phyloP scores from a whole-genome alignment of 768 basidiomycete species.

The Lactifluus volemus region DNA sequence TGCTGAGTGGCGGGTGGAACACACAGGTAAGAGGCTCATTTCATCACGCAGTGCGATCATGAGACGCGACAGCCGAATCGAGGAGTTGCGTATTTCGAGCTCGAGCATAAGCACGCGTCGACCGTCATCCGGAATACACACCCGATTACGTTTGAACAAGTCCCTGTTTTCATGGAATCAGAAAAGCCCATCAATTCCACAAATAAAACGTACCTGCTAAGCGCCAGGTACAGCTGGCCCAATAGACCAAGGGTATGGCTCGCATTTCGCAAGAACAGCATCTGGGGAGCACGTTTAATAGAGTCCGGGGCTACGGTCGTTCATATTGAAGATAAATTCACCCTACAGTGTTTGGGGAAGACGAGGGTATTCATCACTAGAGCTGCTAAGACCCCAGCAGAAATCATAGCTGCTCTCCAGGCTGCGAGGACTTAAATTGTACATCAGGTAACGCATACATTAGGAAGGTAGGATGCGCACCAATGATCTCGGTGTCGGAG shows the following conservation, averaged over 20 bases:
- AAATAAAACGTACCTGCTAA: constrained; percentile 30
- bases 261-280: constrained; percentile 34
- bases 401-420: constrained; percentile 35
- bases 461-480: not conserved
- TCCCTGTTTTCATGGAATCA: not conserved
- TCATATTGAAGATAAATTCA: constrained; percentile 17
- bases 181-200: not conserved
- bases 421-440: constrained; percentile 30
- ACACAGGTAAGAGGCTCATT: constrained; percentile 39
- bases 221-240: constrained; percentile 36
- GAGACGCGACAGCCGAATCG: constrained; percentile 32
- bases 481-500: not conserved
- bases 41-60: constrained; percentile 39
- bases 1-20: constrained; percentile 12
- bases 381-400: constrained; percentile 37
- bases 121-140: constrained; percentile 25
- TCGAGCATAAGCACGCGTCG: constrained; percentile 34
- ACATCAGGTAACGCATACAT: not conserved
- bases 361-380: constrained; percentile 36
- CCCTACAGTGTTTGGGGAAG: constrained; percentile 40
- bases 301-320: not conserved
- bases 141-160: constrained; percentile 23
- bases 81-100: constrained; percentile 32
- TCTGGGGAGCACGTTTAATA: constrained; percentile 22
- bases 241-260: constrained; percentile 32